Base-by-base conservation (phyloP, 805 yeast species). In the Alloascoidea africana region DNA sequence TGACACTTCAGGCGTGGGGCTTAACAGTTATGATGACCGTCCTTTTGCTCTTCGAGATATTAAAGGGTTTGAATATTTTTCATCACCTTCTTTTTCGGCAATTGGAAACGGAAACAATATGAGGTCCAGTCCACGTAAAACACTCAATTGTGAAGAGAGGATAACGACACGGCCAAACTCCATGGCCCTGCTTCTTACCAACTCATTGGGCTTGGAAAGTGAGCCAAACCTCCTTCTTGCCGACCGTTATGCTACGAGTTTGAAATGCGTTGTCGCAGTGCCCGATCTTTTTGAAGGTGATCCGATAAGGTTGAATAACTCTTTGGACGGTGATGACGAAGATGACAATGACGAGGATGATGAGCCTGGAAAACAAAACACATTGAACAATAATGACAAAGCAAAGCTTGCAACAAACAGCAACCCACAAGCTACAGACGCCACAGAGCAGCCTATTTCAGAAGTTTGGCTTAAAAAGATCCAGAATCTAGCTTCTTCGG, bases 261-360 rank as follows among this genome's bases (percentile, higher is more conserved):
- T 47, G 27, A 44, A 46, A 6, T 49, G 46, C 32, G 48, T 55
- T 17, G 55, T 53, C 4, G 49, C 53, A 14, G 48, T 49, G 35
- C 55, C 58, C 1, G 56, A 54, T 39, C 38, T 55, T 16, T 54
- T 55, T 37, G 52, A 45, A 14, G 36, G 36, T 14, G 55, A 53
- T 32, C 55, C 57, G 2, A 52, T 53, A 27, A 32, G 43, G n/a
- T n/a, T n/a, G n/a, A n/a, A n/a, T n/a, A n/a, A n/a, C n/a, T n/a
- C n/a, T n/a, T n/a, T n/a, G n/a, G n/a, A n/a, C n/a, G n/a, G n/a
- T n/a, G n/a, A n/a, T n/a, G n/a, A n/a, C n/a, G n/a, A n/a, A n/a
- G n/a, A n/a, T n/a, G n/a, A n/a, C n/a, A 39, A 41, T 3, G 37
- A 46, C 2, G 48, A 45, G 3, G 49, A 43, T 3, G 44, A 39